These are phyloP conservation scores for Luvunga scandens DNA, from an alignment of 345 rosid species.

Conservation along the genomic window DNA sequence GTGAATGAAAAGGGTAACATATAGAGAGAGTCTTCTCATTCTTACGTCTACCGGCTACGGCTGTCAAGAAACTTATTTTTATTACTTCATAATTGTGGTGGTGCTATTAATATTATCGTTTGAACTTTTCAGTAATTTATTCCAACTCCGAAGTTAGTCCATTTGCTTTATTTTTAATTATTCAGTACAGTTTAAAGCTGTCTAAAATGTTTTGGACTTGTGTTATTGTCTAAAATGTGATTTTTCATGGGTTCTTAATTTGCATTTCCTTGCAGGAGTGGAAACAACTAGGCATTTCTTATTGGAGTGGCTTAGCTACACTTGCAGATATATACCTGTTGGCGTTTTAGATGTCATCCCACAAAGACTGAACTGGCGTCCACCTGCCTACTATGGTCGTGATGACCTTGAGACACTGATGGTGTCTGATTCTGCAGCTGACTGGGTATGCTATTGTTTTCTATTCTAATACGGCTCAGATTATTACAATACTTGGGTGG, in stretches of 20 bases:
- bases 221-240: not conserved
- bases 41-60: not conserved
- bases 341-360: slow-evolving; percentile 87
- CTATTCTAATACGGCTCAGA: not conserved
- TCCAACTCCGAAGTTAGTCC: not conserved
- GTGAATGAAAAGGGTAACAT: not conserved
- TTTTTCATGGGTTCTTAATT: not conserved
- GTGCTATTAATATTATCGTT: not conserved
- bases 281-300: slow-evolving; percentile 92
- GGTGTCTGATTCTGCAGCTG: slow-evolving; percentile 96
- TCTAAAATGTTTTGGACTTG: not conserved
- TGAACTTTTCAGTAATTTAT: not conserved
- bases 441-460: slow-evolving; percentile 54
- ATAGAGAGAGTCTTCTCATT: not conserved
- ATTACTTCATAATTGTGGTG: not conserved
- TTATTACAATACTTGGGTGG: not conserved
- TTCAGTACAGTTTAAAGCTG: not conserved
- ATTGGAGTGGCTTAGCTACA: slow-evolving; percentile 93
- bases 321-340: slow-evolving; percentile 78
- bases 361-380: slow-evolving; percentile 84
- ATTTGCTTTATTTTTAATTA: not conserved
- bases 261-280: slow-evolving; percentile 46
- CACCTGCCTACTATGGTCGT: slow-evolving; percentile 85
- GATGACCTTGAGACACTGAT: slow-evolving; percentile 95
- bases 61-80: not conserved